A percentile compares a stretch with the other conserved stretches of the same genome.
Conservation (phyloP, 2,329 filamentous ascomycete genomes). For the Orbilia blumenaviensis region DNA sequence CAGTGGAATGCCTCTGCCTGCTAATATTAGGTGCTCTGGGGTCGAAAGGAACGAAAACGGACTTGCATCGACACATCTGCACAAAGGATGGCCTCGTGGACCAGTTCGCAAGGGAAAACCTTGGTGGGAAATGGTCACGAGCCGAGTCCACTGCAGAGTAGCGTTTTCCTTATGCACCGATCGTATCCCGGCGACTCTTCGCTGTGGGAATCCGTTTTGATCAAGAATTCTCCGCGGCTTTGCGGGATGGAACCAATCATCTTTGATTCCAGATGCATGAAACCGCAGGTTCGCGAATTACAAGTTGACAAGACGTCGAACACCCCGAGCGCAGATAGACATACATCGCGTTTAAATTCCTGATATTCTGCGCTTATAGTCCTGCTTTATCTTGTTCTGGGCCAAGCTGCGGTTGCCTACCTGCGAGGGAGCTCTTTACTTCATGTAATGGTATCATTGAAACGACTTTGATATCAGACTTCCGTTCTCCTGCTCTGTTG, state of each 20-base stretch:
- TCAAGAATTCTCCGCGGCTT: conserved; percentile 50
- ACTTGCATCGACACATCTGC: conserved; percentile 51
- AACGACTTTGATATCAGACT: conserved; percentile 15
- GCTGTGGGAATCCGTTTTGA: conserved; percentile 7
- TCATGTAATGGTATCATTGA: conserved; percentile 14
- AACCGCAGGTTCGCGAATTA: conserved; percentile 31
- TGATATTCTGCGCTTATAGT: conserved; percentile 47
- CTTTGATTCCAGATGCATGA: conserved; percentile 22
- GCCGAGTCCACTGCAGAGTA: conserved; percentile 31
- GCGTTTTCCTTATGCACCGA: conserved; percentile 44
- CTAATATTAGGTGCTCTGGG: conserved; percentile 31
- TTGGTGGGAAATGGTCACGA: conserved; percentile 53
- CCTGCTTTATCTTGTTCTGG: conserved; percentile 22
- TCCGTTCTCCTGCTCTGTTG: conserved; percentile 43
- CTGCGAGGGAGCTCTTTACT: conserved; percentile 19
- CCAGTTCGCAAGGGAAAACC: conserved; percentile 53
- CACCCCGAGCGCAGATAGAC: conserved; percentile 11
- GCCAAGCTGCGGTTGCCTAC: conserved; percentile 13
- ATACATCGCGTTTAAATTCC: conserved; percentile 49
- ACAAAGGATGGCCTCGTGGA: conserved; percentile 50
- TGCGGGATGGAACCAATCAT: conserved; percentile 42
- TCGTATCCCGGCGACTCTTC: conserved; percentile 50
- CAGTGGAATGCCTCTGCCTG: conserved; percentile 33
- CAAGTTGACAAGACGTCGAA: conserved; percentile 35
- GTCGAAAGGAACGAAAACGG: conserved; percentile 46